Conservation (phyloP, 306 rosid genomes). For the Cucurbita ficifolia region DNA sequence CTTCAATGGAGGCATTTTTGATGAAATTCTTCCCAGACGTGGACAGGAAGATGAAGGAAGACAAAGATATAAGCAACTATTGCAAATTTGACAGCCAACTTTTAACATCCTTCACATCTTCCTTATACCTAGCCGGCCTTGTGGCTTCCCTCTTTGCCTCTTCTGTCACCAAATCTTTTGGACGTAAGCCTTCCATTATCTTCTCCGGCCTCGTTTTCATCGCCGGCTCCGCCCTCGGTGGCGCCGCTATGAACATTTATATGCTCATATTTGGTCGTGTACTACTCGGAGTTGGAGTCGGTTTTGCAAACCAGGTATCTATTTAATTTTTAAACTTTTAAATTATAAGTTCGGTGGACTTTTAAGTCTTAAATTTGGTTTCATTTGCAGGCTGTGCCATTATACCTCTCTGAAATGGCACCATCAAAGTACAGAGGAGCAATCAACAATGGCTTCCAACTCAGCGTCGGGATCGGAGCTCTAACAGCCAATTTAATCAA, state of each 20-base stretch:
- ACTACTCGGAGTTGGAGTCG: conserved; percentile 70
- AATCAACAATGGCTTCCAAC: conserved; percentile 66
- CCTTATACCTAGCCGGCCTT: conserved; percentile 61
- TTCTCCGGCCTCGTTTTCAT: conserved; percentile 48
- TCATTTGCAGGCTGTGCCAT: conserved; percentile 44
- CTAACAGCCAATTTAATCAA: conserved; percentile 52
- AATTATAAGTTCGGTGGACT: too few relatives aligned
- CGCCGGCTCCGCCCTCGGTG: conserved; percentile 48
- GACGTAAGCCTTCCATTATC: conserved; percentile 57
- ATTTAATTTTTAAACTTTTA: too few relatives aligned
- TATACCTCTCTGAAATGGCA: conserved; percentile 81
- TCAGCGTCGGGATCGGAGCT: conserved; percentile 50
- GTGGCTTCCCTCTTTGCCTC: conserved; percentile 53
- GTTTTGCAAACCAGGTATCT: conserved; percentile 55
- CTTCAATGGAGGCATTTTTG: conserved; percentile 65
- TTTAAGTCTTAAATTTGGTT: too few relatives aligned
- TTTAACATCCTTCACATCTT: conserved; percentile 61
- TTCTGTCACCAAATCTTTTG: conserved; percentile 34
- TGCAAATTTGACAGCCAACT: conserved; percentile 52
- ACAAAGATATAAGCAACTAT: conserved; percentile 42
- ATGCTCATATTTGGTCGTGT: conserved; percentile 61
- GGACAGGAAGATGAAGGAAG: conserved; percentile 31
- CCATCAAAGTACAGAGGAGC: conserved; percentile 55
- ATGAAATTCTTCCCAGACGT: conserved; percentile 54
- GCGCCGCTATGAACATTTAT: conserved; percentile 44